phyloP scores from a whole-genome alignment of 208 protist genomes.

The Wallacemonas sp. region DNA sequence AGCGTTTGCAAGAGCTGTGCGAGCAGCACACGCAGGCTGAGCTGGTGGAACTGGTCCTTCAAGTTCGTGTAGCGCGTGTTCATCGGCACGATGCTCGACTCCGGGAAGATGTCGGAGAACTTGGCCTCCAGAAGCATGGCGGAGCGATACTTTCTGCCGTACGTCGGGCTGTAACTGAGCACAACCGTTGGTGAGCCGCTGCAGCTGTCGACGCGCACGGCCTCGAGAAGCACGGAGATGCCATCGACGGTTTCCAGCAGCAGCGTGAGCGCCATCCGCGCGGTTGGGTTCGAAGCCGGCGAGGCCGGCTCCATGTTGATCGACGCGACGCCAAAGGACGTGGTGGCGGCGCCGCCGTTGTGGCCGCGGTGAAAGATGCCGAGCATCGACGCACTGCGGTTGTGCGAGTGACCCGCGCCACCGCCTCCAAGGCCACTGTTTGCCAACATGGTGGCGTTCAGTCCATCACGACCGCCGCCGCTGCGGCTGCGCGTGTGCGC shows the following conservation, averaged over 20 bases:
- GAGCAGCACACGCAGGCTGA: conserved; percentile 60
- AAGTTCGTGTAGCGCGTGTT: conserved; percentile 23
- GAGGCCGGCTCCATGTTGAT: not conserved
- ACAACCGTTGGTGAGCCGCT: conserved; percentile 38
- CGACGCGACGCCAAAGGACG: conserved; percentile 6
- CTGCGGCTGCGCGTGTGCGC: conserved; percentile 6
- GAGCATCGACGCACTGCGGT: conserved; percentile 1
- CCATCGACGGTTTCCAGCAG: conserved; percentile 69
- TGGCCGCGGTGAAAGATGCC: not conserved
- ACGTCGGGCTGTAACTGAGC: conserved; percentile 46
- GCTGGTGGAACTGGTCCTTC: conserved; percentile 55
- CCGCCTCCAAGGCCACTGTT: not conserved
- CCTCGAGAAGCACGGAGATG: conserved; percentile 68
- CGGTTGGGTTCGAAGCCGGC: not conserved
- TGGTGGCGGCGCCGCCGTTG: not conserved
- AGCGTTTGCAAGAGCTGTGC: conserved; percentile 41
- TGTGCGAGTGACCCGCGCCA: conserved; percentile 1
- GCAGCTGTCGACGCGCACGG: conserved; percentile 38
- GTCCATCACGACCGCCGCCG: not conserved
- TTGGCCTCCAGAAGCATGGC: conserved; percentile 59
- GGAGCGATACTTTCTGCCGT: conserved; percentile 54
- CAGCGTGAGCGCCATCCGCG: conserved; percentile 26
- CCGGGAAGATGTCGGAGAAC: conserved; percentile 37
- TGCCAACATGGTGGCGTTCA: not conserved
- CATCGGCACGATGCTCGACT: conserved; percentile 16